Evolutionary conservation across 2,329 filamentous ascomycete genomes (phyloP).

Genomic region (Claviceps sorghi): DNA sequence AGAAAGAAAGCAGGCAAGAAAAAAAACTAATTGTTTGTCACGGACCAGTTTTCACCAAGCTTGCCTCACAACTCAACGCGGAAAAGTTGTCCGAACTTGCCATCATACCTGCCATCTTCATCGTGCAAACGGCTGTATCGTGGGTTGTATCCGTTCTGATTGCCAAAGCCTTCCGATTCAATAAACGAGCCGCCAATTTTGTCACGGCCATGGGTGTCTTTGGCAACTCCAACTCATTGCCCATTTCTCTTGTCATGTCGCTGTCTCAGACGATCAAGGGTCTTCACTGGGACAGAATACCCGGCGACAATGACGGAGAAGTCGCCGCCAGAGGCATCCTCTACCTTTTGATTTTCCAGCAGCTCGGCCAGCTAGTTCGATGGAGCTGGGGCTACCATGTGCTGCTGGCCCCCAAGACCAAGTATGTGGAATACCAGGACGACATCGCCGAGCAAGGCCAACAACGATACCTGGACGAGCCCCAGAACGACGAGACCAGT

Average conservation of each 20-base stretch:
- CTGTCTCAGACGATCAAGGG: conserved; percentile 84
- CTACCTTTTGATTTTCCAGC: conserved; percentile 94
- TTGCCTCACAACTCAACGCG: conserved; percentile 84
- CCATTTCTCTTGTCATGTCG: conserved; percentile 89
- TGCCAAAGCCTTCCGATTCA: conserved; percentile 63
- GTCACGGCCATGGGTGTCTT: conserved; percentile 95
- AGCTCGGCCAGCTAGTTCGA: conserved; percentile 82
- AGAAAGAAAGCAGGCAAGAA: too few species aligned
- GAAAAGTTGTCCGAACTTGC: conserved; percentile 81
- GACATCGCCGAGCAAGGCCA: conserved; percentile 42
- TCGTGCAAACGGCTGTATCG: conserved; percentile 75
- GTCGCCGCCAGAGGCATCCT: conserved; percentile 87
- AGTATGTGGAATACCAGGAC: conserved; percentile 49
- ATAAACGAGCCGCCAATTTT: conserved; percentile 79
- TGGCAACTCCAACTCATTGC: conserved; percentile 94
- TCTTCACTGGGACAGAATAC: conserved; percentile 83
- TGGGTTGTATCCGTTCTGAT: conserved; percentile 61
- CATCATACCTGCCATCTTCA: conserved; percentile 89
- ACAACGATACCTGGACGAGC: conserved; percentile 34
- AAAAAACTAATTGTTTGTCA: not conserved
- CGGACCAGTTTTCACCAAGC: conserved; percentile 86
- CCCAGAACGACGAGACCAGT: conserved; percentile 28
- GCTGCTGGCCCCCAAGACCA: conserved; percentile 70
- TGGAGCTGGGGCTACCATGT: conserved; percentile 99
- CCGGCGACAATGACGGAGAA: conserved; percentile 87